phyloP scores from a whole-genome alignment of 176 grass and related monocot species.

The Oryza meridionalis region DNA sequence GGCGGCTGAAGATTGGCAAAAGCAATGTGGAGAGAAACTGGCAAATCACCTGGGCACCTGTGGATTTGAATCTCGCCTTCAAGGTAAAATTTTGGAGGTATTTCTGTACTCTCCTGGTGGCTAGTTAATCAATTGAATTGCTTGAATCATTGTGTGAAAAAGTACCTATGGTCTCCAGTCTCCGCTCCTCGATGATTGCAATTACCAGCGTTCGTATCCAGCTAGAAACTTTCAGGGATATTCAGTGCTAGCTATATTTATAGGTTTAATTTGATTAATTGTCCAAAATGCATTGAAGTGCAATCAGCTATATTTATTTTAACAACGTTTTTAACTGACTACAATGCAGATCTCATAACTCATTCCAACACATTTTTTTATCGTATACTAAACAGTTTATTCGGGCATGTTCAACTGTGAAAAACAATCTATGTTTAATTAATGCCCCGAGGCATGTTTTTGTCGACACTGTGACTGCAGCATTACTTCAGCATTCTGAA shows the following conservation, averaged over 20 bases:
- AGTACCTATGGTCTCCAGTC: not conserved
- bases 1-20: constrained; percentile 59
- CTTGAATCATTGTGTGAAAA: not conserved
- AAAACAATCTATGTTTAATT: not conserved
- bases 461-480: not conserved
- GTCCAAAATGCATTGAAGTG: not conserved
- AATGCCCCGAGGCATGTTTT: not conserved
- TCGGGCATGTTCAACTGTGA: not conserved
- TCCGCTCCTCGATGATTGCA: not conserved
- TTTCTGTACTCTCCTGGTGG: not conserved
- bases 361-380: not conserved
- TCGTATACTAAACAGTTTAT: not conserved
- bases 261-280: not conserved
- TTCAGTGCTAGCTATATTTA: not conserved
- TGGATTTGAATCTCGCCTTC: constrained; percentile 75
- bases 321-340: not conserved
- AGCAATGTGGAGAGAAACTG: constrained; percentile 71
- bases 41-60: constrained; percentile 84
- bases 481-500: constrained; percentile 20
- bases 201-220: not conserved
- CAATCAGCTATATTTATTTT: constrained; percentile 1
- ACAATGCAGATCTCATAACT: not conserved
- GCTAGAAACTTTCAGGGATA: not conserved
- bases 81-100: constrained; percentile 40
- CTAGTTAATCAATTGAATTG: not conserved